Evolutionary conservation across 2,329 filamentous ascomycete genomes (phyloP).

Genomic region (Dothideomycetidae sp.): DNA sequence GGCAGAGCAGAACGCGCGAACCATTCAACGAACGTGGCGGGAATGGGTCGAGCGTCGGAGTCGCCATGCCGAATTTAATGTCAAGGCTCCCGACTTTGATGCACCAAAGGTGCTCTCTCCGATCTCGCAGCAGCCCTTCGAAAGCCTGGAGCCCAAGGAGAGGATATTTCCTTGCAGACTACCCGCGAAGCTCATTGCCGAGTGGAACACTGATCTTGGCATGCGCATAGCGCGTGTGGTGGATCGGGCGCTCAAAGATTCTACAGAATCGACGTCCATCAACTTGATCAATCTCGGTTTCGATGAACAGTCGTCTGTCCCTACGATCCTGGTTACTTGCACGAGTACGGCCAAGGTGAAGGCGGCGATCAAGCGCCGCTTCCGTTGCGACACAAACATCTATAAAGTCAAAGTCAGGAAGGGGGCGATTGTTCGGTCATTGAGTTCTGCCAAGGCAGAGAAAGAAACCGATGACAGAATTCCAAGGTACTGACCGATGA

Average conservation of each 20-base stretch:
- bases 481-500: constrained; percentile 12
- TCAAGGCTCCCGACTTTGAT: not conserved
- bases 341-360: constrained; percentile 60
- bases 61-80: constrained; percentile 4
- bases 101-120: not conserved
- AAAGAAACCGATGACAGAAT: constrained; percentile 19
- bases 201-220: constrained; percentile 59
- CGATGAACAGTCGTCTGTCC: constrained; percentile 48
- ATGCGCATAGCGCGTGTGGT: constrained; percentile 59
- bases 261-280: constrained; percentile 64
- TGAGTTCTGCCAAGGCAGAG: constrained; percentile 5
- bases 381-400: constrained; percentile 51
- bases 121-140: no score
- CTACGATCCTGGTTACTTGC: constrained; percentile 65
- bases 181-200: constrained; percentile 48
- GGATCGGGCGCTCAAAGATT: constrained; percentile 55
- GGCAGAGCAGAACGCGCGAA: no score
- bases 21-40: no score
- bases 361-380: constrained; percentile 53
- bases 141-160: constrained; percentile 7
- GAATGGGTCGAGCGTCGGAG: no score
- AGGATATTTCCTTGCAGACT: constrained; percentile 30
- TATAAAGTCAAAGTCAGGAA: constrained; percentile 59
- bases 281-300: constrained; percentile 63
- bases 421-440: constrained; percentile 29